A percentile compares a stretch with the other conserved stretches of the same genome.
Conservation (phyloP, 768 basidiomycete species). For the Leccinum subtestaceum region DNA sequence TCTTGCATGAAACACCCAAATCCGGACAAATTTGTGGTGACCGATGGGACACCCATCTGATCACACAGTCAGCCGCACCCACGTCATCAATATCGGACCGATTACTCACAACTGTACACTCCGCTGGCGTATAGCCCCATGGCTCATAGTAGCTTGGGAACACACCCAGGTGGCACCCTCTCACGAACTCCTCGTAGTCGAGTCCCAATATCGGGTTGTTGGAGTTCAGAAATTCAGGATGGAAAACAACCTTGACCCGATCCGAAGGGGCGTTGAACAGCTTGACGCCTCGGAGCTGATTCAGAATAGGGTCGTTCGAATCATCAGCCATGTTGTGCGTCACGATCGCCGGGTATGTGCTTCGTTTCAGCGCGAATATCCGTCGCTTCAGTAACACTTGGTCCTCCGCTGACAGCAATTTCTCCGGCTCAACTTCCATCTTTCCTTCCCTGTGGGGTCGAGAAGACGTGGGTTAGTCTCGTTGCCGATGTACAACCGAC, state of each 20-base stretch:
- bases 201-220: slow-evolving; percentile 97
- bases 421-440: slow-evolving; percentile 66
- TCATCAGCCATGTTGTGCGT: slow-evolving; percentile 99
- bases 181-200: slow-evolving; percentile 98
- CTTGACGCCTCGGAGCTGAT: slow-evolving; percentile 90
- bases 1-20: slow-evolving; percentile 99
- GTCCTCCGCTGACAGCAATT: slow-evolving; percentile 87
- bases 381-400: slow-evolving; percentile 92
- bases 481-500: not conserved
- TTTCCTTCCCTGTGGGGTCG: slow-evolving; percentile 58
- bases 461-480: not conserved
- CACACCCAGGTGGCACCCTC: slow-evolving; percentile 96
- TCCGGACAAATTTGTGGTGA: slow-evolving; percentile 97
- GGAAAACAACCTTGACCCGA: slow-evolving; percentile 96
- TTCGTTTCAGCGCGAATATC: slow-evolving; percentile 93
- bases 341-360: slow-evolving; percentile 91
- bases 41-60: slow-evolving; percentile 95
- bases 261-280: slow-evolving; percentile 88
- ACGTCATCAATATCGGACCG: not conserved
- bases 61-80: slow-evolving; percentile 10
- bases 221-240: slow-evolving; percentile 96
- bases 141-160: slow-evolving; percentile 98
- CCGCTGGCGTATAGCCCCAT: slow-evolving; percentile 96
- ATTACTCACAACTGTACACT: slow-evolving; percentile 88
- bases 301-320: slow-evolving; percentile 86